Base-by-base conservation (phyloP, 78 protist genomes). In the Dictyostelium discoideum region DNA sequence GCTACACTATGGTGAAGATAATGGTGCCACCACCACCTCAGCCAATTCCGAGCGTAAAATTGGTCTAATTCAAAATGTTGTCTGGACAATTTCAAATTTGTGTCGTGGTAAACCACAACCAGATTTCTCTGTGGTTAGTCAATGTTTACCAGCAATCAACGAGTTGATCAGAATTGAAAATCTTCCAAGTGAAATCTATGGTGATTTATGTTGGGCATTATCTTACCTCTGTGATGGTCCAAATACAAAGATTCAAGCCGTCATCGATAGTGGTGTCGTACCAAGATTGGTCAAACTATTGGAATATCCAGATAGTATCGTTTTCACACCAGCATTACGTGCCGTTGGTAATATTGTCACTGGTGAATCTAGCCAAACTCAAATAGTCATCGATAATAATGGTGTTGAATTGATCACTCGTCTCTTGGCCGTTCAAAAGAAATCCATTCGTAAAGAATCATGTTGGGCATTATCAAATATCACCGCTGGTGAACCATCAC, bases 401-500 rank as follows among this genome's bases (percentile, higher is more conserved):
- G 96, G 65, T 22, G 94, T 98, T 2, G 98, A 95, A 10, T 9
- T 81, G 26, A 96, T 97, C 46, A 32, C 48, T 26, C 29, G 78
- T n/a, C 48, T 85, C 14, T 67, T 95, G 69, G 26, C 39, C 0
- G 40, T 85, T 32, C 76, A 40, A 42, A 73, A 85, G 26, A 42
- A 77, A 37, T 67, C 87, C 65, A 86, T 99, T 50, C 78, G 97
- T 42, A 99, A 99, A 96, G 99, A 99, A 85, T 86, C 99, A 9
- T 98, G 99, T 96, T 99, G 99, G 99, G 92, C 99, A 5, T 39
- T 99, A 57, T 98, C 99, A 20, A 99, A 99, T 97, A 98, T 99
- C 46, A 98, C 99, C 4, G 99, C 99, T 7, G 99, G 99, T 37
- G 98, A 26, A 84, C 37, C 14, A 20, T 32, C 67, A 37, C 99